Evolutionary conservation across 441 rosid genomes (phyloP), one percentile per base, ranked within the genome.

Genomic region (Dalechampia spathulata): DNA sequence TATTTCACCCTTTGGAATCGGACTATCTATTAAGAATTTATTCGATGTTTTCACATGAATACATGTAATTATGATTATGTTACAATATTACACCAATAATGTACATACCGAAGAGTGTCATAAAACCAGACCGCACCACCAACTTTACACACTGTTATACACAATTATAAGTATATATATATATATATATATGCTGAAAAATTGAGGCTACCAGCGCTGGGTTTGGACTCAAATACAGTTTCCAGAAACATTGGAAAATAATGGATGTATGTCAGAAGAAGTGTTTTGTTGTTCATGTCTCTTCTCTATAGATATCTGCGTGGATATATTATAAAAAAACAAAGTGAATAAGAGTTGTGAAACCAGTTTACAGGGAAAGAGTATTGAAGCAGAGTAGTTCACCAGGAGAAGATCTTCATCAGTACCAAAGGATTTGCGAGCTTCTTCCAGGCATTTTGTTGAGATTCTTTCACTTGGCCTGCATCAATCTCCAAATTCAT

Each of bases 401-500:
- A 92, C 91, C 93, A 89, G 61, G 54, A 88, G 87, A 74, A 87
- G 85, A 81, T 93, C 99, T 75, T 90, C 97, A 19, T 93, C 97
- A 2, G 96, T 85, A 38, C 99, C 96, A 52, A 74, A 92, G 30
- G 92, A 83, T 70, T 83, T 82, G 32, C 86, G 81, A 22, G 91
- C 96, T 67, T 81, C 86, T 66, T 82, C 88, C 3, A 88, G 72
- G 60, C 84, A 78, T 55, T 78, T 80, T 43, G 92, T 78, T 27
- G 99, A 73, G 51, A 89, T 63, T 72, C 76, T 85, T 53, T 73
- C 82, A 12, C 67, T 75, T 72, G 58, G 57, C 76, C 99, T 86
- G 81, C 71, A 66, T 37, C 58, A 42, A 34, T 32, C 52, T 23
- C 55, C 49, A 32, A 50, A 16, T 1, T 32, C 40, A 50, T 3